A percentile compares a stretch with the other conserved stretches of the same genome.
Conservation (phyloP, 2,329 filamentous ascomycete species). For the Scortechinia acanthostroma region DNA sequence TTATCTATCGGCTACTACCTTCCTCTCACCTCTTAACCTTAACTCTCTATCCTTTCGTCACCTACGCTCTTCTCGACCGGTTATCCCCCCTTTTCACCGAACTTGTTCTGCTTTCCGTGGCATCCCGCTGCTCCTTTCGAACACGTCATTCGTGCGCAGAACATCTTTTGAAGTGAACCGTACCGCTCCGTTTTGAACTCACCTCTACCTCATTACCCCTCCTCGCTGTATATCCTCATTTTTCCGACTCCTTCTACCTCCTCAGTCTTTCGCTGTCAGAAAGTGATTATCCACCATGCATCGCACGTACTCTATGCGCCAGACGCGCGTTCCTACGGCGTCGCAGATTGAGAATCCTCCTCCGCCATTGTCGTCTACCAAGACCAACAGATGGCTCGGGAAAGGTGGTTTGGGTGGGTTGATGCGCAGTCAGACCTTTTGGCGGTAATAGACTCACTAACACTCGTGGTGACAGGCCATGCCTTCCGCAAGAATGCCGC, state of each 20-base stretch:
- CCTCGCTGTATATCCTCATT: too few relatives aligned
- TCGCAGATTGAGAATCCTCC: constrained; percentile 83
- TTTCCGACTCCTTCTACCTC: too few relatives aligned
- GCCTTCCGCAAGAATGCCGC: constrained; percentile 68
- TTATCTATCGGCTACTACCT: too few relatives aligned
- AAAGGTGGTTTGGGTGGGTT: constrained; percentile 75
- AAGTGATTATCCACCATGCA: constrained; percentile 86
- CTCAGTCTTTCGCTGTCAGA: too few relatives aligned
- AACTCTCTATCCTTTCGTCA: too few relatives aligned
- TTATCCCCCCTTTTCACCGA: too few relatives aligned
- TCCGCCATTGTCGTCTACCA: constrained; percentile 84
- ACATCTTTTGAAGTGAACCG: too few relatives aligned
- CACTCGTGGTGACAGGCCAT: constrained; percentile 35
- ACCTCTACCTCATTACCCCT: too few relatives aligned
- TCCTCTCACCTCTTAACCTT: too few relatives aligned
- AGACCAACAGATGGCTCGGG: constrained; percentile 82
- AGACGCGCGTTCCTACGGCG: constrained; percentile 89
- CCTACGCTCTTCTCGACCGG: too few relatives aligned
- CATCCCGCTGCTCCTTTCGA: neutral
- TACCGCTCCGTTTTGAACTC: too few relatives aligned
- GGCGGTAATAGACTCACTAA: constrained; percentile 9
- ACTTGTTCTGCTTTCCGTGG: too few relatives aligned
- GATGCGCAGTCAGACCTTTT: constrained; percentile 3
- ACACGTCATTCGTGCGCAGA: neutral
- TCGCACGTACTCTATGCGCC: constrained; percentile 98